Evolutionary conservation across 805 yeast genomes (phyloP).

Genomic region (Teunomyces aglyptinius): DNA sequence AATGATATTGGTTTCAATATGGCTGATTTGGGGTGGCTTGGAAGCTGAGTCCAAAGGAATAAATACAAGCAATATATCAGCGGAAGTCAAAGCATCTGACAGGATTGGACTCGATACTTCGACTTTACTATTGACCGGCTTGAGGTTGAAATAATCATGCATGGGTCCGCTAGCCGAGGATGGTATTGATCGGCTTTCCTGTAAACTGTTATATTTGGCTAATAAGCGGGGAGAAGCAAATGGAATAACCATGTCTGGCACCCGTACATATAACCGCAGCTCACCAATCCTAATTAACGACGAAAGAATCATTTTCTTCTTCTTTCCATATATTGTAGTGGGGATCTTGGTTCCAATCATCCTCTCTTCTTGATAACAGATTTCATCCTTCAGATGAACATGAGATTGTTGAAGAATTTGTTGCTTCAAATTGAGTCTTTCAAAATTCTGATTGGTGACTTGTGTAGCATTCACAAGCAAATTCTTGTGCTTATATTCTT

Average conservation of each 20-base stretch:
- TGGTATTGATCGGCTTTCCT: background rate
- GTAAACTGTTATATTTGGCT: slow-evolving; percentile 33
- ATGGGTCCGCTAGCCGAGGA: background rate
- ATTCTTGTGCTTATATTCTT: slow-evolving; percentile 35
- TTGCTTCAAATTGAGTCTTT: background rate
- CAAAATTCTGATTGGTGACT: background rate
- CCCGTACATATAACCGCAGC: slow-evolving; percentile 30
- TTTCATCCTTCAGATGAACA: background rate
- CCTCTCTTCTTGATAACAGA: slow-evolving; percentile 11
- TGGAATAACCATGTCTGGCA: slow-evolving; percentile 34
- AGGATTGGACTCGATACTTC: background rate
- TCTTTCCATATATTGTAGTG: slow-evolving; percentile 29
- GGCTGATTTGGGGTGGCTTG: slow-evolving; percentile 34
- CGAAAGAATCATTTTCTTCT: slow-evolving; percentile 37
- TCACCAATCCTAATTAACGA: slow-evolving; percentile 32
- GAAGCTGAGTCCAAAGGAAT: slow-evolving; percentile 18
- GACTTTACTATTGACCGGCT: background rate
- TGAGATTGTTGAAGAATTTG: background rate
- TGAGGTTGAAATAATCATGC: background rate
- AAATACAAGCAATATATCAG: slow-evolving; percentile 30
- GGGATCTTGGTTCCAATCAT: slow-evolving; percentile 29
- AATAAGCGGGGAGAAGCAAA: slow-evolving; percentile 38
- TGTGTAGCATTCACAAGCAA: slow-evolving; percentile 15
- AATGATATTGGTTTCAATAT: slow-evolving; percentile 35
- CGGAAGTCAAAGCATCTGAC: slow-evolving; percentile 6